phyloP scores from a whole-genome alignment of 805 yeast species.

The Kockiozyma suomiensis region DNA sequence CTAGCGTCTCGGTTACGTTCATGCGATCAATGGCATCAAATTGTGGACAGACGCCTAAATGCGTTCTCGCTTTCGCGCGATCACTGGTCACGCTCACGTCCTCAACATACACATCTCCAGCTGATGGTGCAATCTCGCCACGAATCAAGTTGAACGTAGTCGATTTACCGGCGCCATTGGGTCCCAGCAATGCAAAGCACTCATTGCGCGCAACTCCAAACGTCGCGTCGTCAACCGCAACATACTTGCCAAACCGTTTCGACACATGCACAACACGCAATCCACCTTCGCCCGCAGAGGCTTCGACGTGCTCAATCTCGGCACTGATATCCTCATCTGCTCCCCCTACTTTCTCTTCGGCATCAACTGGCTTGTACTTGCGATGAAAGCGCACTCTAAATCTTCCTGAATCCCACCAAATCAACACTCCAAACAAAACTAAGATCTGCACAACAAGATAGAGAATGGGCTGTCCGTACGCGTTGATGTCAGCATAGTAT shows the following conservation, averaged over 20 bases:
- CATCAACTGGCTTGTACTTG: slow-evolving; percentile 30
- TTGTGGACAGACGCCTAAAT: slow-evolving; percentile 45
- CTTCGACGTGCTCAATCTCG: slow-evolving; percentile 36
- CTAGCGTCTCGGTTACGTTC: slow-evolving; percentile 40
- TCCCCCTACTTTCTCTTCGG: slow-evolving; percentile 19
- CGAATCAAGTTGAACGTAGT: slow-evolving; percentile 44
- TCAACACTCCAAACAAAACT: slow-evolving; percentile 33
- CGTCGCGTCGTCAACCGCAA: slow-evolving; percentile 42
- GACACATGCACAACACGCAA: slow-evolving; percentile 39
- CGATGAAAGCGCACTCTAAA: slow-evolving; percentile 35
- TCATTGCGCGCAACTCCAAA: slow-evolving; percentile 43
- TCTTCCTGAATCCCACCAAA: slow-evolving; percentile 43
- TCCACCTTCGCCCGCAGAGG: slow-evolving; percentile 32
- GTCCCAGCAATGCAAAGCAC: slow-evolving; percentile 44
- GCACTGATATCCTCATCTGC: slow-evolving; percentile 33
- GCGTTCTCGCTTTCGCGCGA: slow-evolving; percentile 39
- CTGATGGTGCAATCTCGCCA: slow-evolving; percentile 41
- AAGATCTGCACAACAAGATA: slow-evolving; percentile 40
- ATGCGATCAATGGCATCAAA: slow-evolving; percentile 45
- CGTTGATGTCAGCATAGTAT: slow-evolving; percentile 38
- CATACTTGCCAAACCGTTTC: slow-evolving; percentile 34
- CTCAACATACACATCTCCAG: slow-evolving; percentile 39
- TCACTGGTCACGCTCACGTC: slow-evolving; percentile 37
- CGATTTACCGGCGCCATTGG: slow-evolving; percentile 47
- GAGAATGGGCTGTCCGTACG: slow-evolving; percentile 43